phyloP scores from a whole-genome alignment of 2,329 filamentous ascomycete species.

The Drechslerella dactyloides region DNA sequence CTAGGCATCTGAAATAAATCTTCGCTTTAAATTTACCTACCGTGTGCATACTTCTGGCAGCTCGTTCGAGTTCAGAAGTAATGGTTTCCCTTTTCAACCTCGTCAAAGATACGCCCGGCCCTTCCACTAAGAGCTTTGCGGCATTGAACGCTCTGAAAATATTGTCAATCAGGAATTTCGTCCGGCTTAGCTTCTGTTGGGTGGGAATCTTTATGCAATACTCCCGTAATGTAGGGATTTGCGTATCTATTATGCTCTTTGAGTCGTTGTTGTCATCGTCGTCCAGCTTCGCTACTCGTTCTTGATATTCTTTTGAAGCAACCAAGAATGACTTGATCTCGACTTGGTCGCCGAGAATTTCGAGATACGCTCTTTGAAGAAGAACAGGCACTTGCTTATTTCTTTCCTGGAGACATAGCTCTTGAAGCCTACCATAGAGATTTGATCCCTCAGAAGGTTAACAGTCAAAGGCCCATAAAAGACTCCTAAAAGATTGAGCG shows the following conservation, averaged over 20 bases:
- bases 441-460: too few species aligned
- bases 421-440: conserved; percentile 5
- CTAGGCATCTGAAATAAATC: too few species aligned
- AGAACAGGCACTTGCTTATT: conserved; percentile 19
- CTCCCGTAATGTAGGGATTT: conserved; percentile 24
- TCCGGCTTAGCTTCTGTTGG: conserved; percentile 19
- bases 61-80: conserved; percentile 17
- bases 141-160: conserved; percentile 23
- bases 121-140: conserved; percentile 16
- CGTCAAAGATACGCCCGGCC: neutral
- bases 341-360: conserved; percentile 7
- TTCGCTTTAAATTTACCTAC: too few species aligned
- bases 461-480: too few species aligned
- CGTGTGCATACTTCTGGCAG: conserved; percentile 12
- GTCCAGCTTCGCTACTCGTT: neutral
- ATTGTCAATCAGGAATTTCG: conserved; percentile 16
- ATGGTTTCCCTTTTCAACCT: conserved; percentile 14
- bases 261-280: neutral
- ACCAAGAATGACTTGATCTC: conserved; percentile 27
- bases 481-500: neutral
- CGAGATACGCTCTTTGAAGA: conserved; percentile 3
- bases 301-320: conserved; percentile 32
- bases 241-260: conserved; percentile 1
- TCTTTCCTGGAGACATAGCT: conserved; percentile 15
- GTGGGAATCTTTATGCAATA: conserved; percentile 27